Conservation (phyloP, 140 eudicot genomes). For the Bidens hawaiensis region DNA sequence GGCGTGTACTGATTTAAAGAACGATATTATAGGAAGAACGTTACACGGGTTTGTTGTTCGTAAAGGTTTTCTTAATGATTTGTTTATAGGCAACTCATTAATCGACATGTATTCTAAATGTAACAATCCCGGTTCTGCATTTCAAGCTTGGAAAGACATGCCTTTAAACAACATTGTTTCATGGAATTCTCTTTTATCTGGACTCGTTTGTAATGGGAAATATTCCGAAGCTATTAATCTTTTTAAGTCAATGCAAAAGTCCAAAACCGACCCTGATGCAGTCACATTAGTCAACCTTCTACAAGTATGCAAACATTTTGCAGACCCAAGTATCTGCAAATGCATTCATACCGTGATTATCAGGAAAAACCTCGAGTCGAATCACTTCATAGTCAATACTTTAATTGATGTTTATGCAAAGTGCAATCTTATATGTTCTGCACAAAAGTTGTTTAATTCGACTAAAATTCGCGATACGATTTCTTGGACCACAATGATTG, state of each 20-base stretch:
- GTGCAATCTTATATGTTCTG: slow-evolving; percentile 41
- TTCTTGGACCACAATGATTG: slow-evolving; percentile 93
- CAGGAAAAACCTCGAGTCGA: slow-evolving; percentile 40
- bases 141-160: slow-evolving; percentile 49
- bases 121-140: slow-evolving; percentile 43
- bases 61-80: slow-evolving; percentile 52
- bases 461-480: slow-evolving; percentile 47
- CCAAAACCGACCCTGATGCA: slow-evolving; percentile 50
- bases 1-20: slow-evolving; percentile 49
- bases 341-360: slow-evolving; percentile 47
- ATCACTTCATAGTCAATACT: slow-evolving; percentile 55
- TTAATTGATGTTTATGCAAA: slow-evolving; percentile 75
- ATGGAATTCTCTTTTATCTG: slow-evolving; percentile 85
- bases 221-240: slow-evolving; percentile 51
- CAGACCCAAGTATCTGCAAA: slow-evolving; percentile 46
- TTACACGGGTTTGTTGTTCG: slow-evolving; percentile 45
- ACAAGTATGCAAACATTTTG: slow-evolving; percentile 49
- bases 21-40: slow-evolving; percentile 31
- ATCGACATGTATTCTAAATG: slow-evolving; percentile 73
- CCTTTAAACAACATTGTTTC: slow-evolving; percentile 54
- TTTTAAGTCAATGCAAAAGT: slow-evolving; percentile 40
- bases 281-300: slow-evolving; percentile 70
- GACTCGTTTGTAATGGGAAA: slow-evolving; percentile 52
- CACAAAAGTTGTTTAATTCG: slow-evolving; percentile 43
- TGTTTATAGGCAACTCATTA: slow-evolving; percentile 62